A percentile compares a stretch with the other conserved stretches of the same genome.
Evolutionary conservation across 805 yeast genomes (phyloP).

Genomic region (Yarrowia sp.): DNA sequence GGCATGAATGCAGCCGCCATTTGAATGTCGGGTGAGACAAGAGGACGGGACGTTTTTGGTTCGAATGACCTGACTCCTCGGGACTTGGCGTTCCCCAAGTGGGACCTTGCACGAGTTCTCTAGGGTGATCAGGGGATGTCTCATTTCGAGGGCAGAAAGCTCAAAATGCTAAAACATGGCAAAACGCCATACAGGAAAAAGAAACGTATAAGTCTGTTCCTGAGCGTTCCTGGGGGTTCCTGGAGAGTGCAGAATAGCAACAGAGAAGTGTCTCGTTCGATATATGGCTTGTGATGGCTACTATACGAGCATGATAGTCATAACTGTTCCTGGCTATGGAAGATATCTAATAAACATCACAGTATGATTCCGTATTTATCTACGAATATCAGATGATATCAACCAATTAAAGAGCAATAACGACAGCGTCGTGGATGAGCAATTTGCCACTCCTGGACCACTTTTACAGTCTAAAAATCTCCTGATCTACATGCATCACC

Average conservation of each 20-base stretch:
- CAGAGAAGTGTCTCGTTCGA: not conserved
- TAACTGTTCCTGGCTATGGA: not conserved
- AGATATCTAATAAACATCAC: not conserved
- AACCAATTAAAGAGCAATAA: not conserved
- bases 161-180: not conserved
- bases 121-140: not conserved
- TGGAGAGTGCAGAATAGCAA: not conserved
- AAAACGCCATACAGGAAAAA: not conserved
- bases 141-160: not conserved
- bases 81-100: not conserved
- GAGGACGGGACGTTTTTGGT: slow-evolving; percentile 3
- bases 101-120: not conserved
- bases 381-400: not conserved
- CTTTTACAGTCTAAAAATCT: not conserved
- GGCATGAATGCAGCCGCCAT: not conserved
- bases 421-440: not conserved
- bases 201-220: not conserved
- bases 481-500: slow-evolving; percentile 3
- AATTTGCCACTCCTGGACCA: not conserved
- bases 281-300: too few relatives aligned
- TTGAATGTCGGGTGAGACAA: slow-evolving; percentile 5
- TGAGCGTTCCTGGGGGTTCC: too few relatives aligned
- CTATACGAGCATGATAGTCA: not conserved
- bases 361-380: not conserved
- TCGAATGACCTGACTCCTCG: not conserved